Base-by-base conservation (phyloP, 2,329 filamentous ascomycete species). In the Xylariaceae sp. region DNA sequence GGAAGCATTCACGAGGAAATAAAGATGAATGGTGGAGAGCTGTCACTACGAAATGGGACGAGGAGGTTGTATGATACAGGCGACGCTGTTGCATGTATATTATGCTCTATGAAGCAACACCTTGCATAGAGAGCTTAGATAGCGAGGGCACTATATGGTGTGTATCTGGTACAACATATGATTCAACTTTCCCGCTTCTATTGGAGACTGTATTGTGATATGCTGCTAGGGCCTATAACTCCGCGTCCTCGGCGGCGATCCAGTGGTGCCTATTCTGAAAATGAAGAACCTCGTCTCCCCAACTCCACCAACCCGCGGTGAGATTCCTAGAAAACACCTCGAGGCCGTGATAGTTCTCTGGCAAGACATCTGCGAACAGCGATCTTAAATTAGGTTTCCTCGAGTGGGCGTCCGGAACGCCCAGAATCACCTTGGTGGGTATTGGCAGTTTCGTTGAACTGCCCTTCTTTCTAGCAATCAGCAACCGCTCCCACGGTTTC, bases 281-380 rank as follows among this genome's bases (percentile, higher is more conserved):
- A 58, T 83, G 83, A 54, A 91, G 71, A 7, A 84, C 87, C 65
- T 93, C 86, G 63, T 92, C 81, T 2, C 90, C 90, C 89, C 89
- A 93, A 23, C 83, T 82, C 81, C 86, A 89, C 90, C 90, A 93
- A 0, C 88, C 88, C 7, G 84, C 80, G 1, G 89, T 90, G 44
- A 91, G 73, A 68, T 89, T 85, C 53, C 90, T 80, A 1, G 89
- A 88, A 74, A 93, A 95, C 1, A 93, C 77, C 72, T 95, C 90
- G n/a, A 93, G 75, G 2, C 82, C 89, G 16, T 70, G 67, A 63
- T 85, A 87, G 2, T 76, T 71, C 2, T 67, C 61, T 0, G 76
- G 75, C 23, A 90, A 65, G n/a, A 86, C 65, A 3, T 78, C 73
- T 51, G 82, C 79, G 47, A 91, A 81, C 20, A 90, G 63, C 2